These are phyloP conservation scores for Plenodomus lindquistii DNA, from an alignment of 2,329 filamentous ascomycete species.

Conservation along the genomic window DNA sequence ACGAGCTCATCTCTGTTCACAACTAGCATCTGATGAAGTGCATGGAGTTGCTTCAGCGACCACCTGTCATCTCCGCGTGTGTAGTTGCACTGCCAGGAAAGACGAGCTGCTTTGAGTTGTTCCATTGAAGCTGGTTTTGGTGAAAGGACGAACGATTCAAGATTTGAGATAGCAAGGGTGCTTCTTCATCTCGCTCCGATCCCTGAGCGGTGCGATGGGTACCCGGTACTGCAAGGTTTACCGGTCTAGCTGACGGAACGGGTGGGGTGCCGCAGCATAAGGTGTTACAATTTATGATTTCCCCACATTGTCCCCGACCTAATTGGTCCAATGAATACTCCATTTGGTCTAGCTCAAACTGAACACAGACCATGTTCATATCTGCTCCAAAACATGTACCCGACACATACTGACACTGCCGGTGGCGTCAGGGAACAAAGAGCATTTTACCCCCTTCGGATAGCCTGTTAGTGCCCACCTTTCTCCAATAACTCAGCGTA, in stretches of 20 bases:
- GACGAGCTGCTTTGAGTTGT: not conserved
- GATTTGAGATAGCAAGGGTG: not conserved
- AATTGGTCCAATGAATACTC: no score
- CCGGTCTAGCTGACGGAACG: not conserved
- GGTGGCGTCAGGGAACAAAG: not conserved
- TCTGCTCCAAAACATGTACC: no score
- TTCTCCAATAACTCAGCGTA: not conserved
- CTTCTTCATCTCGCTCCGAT: not conserved
- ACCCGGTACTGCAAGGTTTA: not conserved
- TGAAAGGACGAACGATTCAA: not conserved
- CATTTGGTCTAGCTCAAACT: no score
- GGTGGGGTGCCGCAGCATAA: not conserved
- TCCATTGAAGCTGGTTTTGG: not conserved
- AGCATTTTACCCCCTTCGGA: no score
- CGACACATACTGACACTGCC: no score
- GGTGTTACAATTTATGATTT: not conserved
- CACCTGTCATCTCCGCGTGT: not conserved
- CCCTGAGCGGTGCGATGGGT: not conserved
- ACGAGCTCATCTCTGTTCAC: not conserved
- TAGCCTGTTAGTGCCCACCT: no score
- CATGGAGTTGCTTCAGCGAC: not conserved
- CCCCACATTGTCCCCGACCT: no score
- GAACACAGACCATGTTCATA: no score
- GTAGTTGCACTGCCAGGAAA: not conserved
- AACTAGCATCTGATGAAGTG: not conserved